Conservation (phyloP, 345 rosid genomes). For the Bruguiera sexangula region DNA sequence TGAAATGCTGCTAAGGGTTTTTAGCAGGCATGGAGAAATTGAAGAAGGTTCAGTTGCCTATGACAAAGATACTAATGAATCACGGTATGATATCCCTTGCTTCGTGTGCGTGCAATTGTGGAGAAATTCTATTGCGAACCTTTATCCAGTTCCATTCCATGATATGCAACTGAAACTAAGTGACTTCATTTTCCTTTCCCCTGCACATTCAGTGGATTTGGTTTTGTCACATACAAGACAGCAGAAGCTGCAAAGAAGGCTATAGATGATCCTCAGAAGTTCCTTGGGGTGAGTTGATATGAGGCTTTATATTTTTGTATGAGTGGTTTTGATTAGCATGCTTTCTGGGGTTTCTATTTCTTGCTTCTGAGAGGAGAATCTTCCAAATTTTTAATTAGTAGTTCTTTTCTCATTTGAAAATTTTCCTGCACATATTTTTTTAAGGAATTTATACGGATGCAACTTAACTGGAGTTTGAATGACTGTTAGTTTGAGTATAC, state of each 20-base stretch:
- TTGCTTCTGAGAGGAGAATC: too few species aligned
- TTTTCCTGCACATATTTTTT: background rate
- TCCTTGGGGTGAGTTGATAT: constrained; percentile 42
- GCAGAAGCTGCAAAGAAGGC: constrained; percentile 61
- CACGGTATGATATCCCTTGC: constrained; percentile 33
- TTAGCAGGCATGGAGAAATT: constrained; percentile 55
- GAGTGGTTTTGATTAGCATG: too few species aligned
- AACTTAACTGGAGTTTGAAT: too few species aligned
- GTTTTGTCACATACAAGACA: constrained; percentile 63
- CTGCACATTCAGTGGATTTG: constrained; percentile 50
- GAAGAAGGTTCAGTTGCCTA: constrained; percentile 73
- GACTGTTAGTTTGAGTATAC: background rate
- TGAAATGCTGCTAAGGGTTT: constrained; percentile 49
- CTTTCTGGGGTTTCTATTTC: too few species aligned
- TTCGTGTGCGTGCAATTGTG: background rate
- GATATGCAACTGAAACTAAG: background rate
- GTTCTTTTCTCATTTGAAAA: background rate
- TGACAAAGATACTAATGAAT: constrained; percentile 62
- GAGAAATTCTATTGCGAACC: background rate
- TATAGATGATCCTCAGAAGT: constrained; percentile 56
- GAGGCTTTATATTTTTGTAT: too few species aligned
- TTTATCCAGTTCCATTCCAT: background rate
- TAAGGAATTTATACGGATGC: too few species aligned
- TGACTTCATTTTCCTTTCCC: constrained; percentile 9
- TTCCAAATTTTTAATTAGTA: too few species aligned